phyloP scores from a whole-genome alignment of 768 basidiomycete genomes.

The Asterophora lycoperdoides region DNA sequence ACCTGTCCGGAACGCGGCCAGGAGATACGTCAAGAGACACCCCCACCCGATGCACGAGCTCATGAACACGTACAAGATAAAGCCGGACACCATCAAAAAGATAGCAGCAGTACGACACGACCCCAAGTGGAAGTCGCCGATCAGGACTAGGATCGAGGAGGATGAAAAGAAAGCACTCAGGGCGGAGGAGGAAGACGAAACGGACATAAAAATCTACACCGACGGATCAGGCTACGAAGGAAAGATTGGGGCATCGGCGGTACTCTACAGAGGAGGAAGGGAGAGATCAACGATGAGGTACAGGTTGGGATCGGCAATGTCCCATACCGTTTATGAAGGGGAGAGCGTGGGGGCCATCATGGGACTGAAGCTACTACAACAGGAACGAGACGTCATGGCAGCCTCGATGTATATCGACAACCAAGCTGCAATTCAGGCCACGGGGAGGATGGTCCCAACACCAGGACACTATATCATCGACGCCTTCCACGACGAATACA shows the following conservation, averaged over 20 bases:
- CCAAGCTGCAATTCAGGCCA: no score
- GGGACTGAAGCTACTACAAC: neutral
- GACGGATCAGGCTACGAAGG: no score
- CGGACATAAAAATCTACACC: no score
- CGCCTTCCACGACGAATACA: no score
- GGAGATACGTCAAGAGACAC: constrained; percentile 5
- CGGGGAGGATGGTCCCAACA: no score
- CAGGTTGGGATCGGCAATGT: constrained; percentile 2
- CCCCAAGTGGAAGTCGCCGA: neutral
- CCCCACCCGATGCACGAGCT: constrained; percentile 7
- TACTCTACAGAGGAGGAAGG: no score
- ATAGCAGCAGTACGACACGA: constrained; percentile 3
- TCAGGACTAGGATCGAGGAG: no score
- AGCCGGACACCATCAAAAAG: constrained; percentile 3
- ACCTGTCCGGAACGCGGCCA: constrained; percentile 1
- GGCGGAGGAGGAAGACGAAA: no score
- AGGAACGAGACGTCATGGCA: neutral
- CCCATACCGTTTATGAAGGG: constrained; percentile 13
- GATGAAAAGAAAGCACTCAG: no score
- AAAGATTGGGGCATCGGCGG: no score
- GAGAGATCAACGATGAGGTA: neutral
- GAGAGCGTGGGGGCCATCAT: constrained; percentile 7
- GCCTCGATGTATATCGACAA: no score
- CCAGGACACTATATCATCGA: no score
- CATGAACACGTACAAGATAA: neutral